Base-by-base conservation (phyloP, 1,139 yeast species). In the Hanseniaspora sp. region DNA sequence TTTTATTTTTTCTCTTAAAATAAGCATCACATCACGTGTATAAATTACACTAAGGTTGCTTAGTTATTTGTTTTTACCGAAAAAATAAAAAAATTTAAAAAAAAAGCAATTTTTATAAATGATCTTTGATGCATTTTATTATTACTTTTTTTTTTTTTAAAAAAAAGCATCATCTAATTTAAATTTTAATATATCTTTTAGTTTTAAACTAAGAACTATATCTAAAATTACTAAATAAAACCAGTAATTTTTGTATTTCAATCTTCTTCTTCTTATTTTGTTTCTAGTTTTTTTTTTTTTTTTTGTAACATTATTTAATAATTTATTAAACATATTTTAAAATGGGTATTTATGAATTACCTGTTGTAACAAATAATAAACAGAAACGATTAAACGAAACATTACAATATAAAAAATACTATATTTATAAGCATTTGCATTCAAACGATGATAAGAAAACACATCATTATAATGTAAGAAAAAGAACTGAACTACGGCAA, bases 311-410 rank as follows among this genome's bases (percentile, higher is more conserved):
- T 6, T 28, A 42, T 3, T 13, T 23, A 29, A 28, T 42, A 33
- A 33, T 33, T 33, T 33, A 33, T 9, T 9, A 33, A 33, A 33
- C 9, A 12, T 9, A 33, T 33, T 9, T 9, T 13, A 33, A 7
- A 17, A 52, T 52, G 51, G 55, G 42, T 33, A 48, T 48, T 8
- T 54, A 46, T 46, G 56, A 54, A 46, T 40, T 54, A 29, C 56
- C 56, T 41, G 38, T 54, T 29, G 53, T 41, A 28, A 40, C 44
- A 3, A 49, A 54, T 28, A 54, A 54, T 34, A 38, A 46, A n/a
- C 49, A 54, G 23, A 49, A 45, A 30, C 41, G 54, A 46, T 29
- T 44, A 33, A 40, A 38, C 6, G 45, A 45, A 15, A 39, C 47
- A 18, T 13, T 54, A 13, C 54, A 47, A 30, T 54, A 46, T 33